Base-by-base conservation (phyloP, 192 early-diverging fungal genomes). In the Rhizophagus sp. region DNA sequence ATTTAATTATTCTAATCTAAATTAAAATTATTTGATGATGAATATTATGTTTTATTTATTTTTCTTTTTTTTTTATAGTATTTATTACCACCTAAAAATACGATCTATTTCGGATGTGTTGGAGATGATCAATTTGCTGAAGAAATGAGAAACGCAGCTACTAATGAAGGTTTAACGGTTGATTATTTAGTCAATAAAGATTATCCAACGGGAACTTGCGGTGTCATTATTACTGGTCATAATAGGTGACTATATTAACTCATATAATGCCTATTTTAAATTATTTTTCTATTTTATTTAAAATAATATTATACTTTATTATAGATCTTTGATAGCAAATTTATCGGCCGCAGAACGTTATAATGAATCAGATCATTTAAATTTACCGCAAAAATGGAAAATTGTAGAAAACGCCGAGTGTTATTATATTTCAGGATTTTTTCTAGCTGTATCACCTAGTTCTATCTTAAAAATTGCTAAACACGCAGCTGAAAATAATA, bases 341-440 rank as follows among this genome's bases (percentile, higher is more conserved):
- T 88, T 99, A 79, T 92, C 91, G 79, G 98, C 98, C 64, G 97
- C 98, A 79, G 95, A 98, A 83, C 92, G 91, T 81, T 96, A 94
- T 92, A 62, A 88, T 69, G 81, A 69, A 24, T 77, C 74, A 41
- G 79, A 82, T 9, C 84, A 85, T 64, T 17, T 68, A 10, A 93
- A 95, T 86, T 82, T 94, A 61, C 90, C 94, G 68, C 92, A 93
- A 83, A 94, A 93, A 88, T 97, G 96, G 98, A 82, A 84, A 75
- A 84, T 93, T 39, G 94, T 99, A 75, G 94, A 97, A 86, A 85
- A 89, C 69, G 96, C 96, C 69, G 88, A 94, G 82, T 93, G 90
- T 90, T 97, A 89, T 89, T 99, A 99, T 90, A 89, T 97, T 83
- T 94, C 94, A 68, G 96, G 96, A 36, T 99, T 94, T 91, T 97